A percentile compares a stretch with the other conserved stretches of the same genome.
Conservation (phyloP, 2,329 filamentous ascomycete genomes). For the Blumeria hordei region DNA sequence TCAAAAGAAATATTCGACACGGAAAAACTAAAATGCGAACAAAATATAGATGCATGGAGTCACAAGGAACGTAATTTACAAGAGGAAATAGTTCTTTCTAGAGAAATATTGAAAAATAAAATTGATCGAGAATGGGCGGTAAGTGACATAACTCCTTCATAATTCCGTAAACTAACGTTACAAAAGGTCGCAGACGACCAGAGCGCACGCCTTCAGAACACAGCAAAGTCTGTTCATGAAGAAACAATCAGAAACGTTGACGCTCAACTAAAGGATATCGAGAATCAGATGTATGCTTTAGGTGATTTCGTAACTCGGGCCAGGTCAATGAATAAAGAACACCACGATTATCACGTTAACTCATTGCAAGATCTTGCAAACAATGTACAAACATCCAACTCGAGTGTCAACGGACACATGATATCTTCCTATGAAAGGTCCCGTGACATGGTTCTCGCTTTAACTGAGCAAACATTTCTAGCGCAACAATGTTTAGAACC, state of each 20-base stretch:
- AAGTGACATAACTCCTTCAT: conserved; percentile 17
- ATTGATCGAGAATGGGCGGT: conserved; percentile 72
- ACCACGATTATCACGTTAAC: conserved; percentile 44
- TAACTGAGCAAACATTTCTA: conserved; percentile 32
- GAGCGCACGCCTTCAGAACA: conserved; percentile 60
- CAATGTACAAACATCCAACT: conserved; percentile 50
- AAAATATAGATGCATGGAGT: conserved; percentile 53
- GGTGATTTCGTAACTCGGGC: conserved; percentile 78
- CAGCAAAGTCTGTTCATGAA: conserved; percentile 68
- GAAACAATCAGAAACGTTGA: conserved; percentile 79
- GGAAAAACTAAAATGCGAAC: conserved; percentile 38
- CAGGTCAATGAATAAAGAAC: conserved; percentile 51
- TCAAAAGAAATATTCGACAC: conserved; percentile 41
- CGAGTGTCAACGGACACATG: conserved; percentile 45
- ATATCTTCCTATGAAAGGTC: conserved; percentile 43
- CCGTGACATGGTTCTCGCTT: conserved; percentile 40
- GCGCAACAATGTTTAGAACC: conserved; percentile 37
- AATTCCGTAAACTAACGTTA: conserved; percentile 3
- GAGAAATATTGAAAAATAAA: conserved; percentile 55
- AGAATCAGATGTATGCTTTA: conserved; percentile 67
- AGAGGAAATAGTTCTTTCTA: conserved; percentile 44
- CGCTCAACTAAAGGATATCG: conserved; percentile 67
- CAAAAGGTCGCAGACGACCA: conserved; percentile 45
- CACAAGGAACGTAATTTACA: conserved; percentile 43
- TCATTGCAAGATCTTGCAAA: conserved; percentile 40